Evolutionary conservation across 2,329 filamentous ascomycete species (phyloP).

Genomic region (Thelonectria olida): DNA sequence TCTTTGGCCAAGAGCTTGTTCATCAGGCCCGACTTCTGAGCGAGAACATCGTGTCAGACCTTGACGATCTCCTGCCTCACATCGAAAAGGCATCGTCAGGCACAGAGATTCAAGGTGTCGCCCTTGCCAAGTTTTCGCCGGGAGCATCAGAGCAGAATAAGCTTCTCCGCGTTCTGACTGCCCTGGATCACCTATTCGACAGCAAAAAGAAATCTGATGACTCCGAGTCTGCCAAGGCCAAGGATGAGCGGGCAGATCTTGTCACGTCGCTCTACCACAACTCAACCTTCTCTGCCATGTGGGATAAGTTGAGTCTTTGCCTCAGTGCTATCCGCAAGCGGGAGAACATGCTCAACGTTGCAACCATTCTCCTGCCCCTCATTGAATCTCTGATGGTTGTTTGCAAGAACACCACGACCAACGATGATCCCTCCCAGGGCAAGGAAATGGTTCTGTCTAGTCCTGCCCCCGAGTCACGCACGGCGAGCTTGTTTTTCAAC

Average conservation of each 20-base stretch:
- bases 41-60: conserved; percentile 83
- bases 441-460: conserved; percentile 80
- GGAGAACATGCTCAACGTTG: conserved; percentile 96
- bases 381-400: conserved; percentile 99
- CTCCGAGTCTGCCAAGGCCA: conserved; percentile 60
- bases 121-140: conserved; percentile 93
- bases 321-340: conserved; percentile 87
- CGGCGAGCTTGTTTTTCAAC: conserved; percentile 92
- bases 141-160: conserved; percentile 97
- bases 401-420: conserved; percentile 93
- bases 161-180: conserved; percentile 88
- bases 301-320: conserved; percentile 91
- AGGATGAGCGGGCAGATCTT: conserved; percentile 80
- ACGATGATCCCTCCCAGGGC: conserved; percentile 67
- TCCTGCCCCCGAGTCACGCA: conserved; percentile 78
- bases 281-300: conserved; percentile 87
- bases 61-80: conserved; percentile 85
- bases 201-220: conserved; percentile 72
- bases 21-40: conserved; percentile 86
- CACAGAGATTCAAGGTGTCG: conserved; percentile 94
- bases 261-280: conserved; percentile 91
- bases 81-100: conserved; percentile 88
- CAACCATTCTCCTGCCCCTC: conserved; percentile 90
- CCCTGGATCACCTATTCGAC: conserved; percentile 95
- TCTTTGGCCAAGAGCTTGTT: conserved; percentile 94